Conservation (phyloP, 768 basidiomycete species). For the Nevesoporus exiguus region DNA sequence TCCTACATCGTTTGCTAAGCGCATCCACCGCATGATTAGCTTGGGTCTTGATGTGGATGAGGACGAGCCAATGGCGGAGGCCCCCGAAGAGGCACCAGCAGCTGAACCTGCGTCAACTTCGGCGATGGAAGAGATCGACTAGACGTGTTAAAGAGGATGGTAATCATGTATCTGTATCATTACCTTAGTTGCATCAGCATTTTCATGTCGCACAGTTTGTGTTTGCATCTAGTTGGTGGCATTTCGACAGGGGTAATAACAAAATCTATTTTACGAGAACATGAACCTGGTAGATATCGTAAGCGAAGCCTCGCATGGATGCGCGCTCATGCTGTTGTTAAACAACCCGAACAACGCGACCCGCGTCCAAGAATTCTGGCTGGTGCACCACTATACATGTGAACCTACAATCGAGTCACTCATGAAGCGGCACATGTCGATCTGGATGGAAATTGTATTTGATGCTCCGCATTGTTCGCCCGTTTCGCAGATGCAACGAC, state of each 20-base stretch:
- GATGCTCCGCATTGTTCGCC: slow-evolving; percentile 26
- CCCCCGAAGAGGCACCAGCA: slow-evolving; percentile 46
- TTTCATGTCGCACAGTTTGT: slow-evolving; percentile 18
- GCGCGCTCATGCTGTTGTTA: no score
- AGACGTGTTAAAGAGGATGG: slow-evolving; percentile 27
- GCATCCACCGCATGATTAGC: slow-evolving; percentile 95
- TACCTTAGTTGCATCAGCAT: slow-evolving; percentile 25
- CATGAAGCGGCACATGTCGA: not conserved
- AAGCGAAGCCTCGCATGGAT: no score
- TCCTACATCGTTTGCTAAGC: slow-evolving; percentile 90
- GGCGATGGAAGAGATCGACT: slow-evolving; percentile 98
- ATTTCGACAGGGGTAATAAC: slow-evolving; percentile 17
- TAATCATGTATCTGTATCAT: slow-evolving; percentile 26
- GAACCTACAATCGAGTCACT: slow-evolving; percentile 3
- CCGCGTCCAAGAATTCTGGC: not conserved
- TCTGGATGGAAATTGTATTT: slow-evolving; percentile 6
- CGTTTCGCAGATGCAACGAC: not conserved
- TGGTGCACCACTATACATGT: not conserved
- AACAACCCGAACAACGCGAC: not conserved
- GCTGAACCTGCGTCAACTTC: slow-evolving; percentile 66
- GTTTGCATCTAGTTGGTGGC: slow-evolving; percentile 17
- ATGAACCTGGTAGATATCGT: not conserved
- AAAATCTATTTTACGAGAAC: not conserved
- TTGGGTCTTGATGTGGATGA: slow-evolving; percentile 89
- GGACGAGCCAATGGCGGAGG: slow-evolving; percentile 41